Conservation (phyloP, 148 eudicot genomes). For the Chenopodium quinoa region DNA sequence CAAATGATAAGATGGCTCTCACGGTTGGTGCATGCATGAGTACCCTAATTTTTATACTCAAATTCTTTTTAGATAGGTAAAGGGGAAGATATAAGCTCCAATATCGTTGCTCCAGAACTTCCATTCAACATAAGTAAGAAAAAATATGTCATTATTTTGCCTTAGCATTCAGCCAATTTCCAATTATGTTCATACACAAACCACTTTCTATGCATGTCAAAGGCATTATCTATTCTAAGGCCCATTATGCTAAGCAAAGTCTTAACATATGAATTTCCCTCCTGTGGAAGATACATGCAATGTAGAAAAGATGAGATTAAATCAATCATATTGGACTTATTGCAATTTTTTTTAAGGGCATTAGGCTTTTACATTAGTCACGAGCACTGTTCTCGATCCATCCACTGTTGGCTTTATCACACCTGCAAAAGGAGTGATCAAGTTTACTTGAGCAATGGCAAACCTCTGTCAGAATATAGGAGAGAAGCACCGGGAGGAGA, state of each 20-base stretch:
- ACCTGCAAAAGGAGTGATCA: slow-evolving; percentile 41
- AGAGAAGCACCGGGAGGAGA: not conserved
- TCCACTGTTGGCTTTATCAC: slow-evolving; percentile 25
- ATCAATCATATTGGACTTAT: not conserved
- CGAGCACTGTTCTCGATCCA: slow-evolving; percentile 42
- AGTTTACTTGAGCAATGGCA: slow-evolving; percentile 10
- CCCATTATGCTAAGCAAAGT: slow-evolving; percentile 1
- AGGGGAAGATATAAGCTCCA: not conserved
- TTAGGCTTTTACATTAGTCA: slow-evolving; percentile 38
- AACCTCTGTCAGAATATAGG: not conserved
- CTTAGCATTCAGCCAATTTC: too few relatives aligned
- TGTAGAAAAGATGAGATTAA: not conserved
- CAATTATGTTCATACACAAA: not conserved
- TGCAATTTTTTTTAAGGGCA: not conserved
- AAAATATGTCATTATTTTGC: too few relatives aligned
- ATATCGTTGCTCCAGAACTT: too few relatives aligned
- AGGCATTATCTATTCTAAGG: not conserved
- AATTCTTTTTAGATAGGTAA: not conserved
- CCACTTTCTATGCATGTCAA: not conserved
- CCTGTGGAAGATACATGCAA: slow-evolving; percentile 3
- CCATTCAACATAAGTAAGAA: too few relatives aligned
- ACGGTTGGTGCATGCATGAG: not conserved
- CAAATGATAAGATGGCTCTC: not conserved
- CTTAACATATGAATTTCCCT: not conserved
- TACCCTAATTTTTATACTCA: not conserved